Evolutionary conservation across 352 stramenopile genomes (phyloP).

Genomic region (Globisporangium acanthophoron): DNA sequence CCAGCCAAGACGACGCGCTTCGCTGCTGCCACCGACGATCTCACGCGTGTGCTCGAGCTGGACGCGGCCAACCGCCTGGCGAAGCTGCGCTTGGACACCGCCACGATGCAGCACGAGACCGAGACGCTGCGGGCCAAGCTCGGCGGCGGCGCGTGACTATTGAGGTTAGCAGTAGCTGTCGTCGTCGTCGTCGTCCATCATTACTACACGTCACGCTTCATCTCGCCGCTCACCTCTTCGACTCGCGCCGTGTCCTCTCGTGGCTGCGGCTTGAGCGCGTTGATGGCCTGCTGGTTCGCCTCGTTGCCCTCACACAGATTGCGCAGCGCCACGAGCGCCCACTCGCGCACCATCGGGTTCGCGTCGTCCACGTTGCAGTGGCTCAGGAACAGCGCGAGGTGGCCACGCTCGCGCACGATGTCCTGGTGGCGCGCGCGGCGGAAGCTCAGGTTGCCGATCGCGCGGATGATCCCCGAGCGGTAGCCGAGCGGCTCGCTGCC

Average conservation of each 20-base stretch:
- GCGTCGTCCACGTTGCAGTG: slow-evolving; percentile 88
- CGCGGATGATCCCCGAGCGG: slow-evolving; percentile 68
- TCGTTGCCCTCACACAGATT: slow-evolving; percentile 87
- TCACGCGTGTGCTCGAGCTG: slow-evolving; percentile 8
- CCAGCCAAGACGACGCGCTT: neutral
- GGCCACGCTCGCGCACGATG: slow-evolving; percentile 63
- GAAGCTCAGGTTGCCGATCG: slow-evolving; percentile 82
- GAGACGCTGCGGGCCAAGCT: slow-evolving; percentile 3
- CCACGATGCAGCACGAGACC: slow-evolving; percentile 13
- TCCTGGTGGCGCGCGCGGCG: slow-evolving; percentile 66
- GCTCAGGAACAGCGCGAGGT: slow-evolving; percentile 80
- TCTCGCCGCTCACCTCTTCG: neutral
- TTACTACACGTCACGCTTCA: neutral
- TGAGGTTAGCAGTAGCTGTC: neutral
- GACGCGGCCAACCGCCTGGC: slow-evolving; percentile 3
- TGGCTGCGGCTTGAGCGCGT: slow-evolving; percentile 52
- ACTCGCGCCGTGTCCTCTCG: slow-evolving; percentile 17
- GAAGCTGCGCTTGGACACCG: slow-evolving; percentile 12
- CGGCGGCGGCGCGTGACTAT: neutral
- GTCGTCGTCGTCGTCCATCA: neutral
- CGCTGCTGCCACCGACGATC: slow-evolving; percentile 4
- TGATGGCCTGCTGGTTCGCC: slow-evolving; percentile 64
- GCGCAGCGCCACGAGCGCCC: slow-evolving; percentile 83
- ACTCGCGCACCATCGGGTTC: slow-evolving; percentile 87
- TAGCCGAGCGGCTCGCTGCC: slow-evolving; percentile 54